Percentiles rank a stretch among this genome's conserved stretches.
phyloP scores from a whole-genome alignment of 2,329 filamentous ascomycete species.

The Fusarium stilboides region DNA sequence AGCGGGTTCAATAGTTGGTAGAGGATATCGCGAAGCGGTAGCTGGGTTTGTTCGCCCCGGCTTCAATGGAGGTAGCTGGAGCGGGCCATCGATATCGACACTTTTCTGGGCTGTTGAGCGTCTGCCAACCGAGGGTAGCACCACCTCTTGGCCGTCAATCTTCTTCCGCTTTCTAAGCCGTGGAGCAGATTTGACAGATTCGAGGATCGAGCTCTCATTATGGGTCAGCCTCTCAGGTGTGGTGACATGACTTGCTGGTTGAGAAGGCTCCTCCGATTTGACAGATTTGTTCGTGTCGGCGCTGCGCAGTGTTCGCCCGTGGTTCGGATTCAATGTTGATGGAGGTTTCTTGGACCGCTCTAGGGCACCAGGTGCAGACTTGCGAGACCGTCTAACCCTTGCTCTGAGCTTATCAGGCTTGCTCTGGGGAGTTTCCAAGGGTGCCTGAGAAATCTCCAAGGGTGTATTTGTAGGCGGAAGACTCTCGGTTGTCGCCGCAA shows the following conservation, averaged over 20 bases:
- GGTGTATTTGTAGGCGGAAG: slow-evolving; percentile 7
- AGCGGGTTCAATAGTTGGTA: slow-evolving; percentile 51
- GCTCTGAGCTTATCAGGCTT: slow-evolving; percentile 40
- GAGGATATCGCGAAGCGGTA: slow-evolving; percentile 34
- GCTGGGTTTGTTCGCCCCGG: slow-evolving; percentile 41
- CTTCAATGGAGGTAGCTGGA: slow-evolving; percentile 52
- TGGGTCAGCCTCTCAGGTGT: slow-evolving; percentile 26
- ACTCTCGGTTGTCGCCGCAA: slow-evolving; percentile 11
- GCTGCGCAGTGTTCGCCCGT: slow-evolving; percentile 52
- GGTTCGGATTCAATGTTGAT: slow-evolving; percentile 57
- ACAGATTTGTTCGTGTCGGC: slow-evolving; percentile 17
- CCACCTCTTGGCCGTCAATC: slow-evolving; percentile 59
- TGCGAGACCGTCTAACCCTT: slow-evolving; percentile 56
- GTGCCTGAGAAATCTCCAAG: slow-evolving; percentile 6
- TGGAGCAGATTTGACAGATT: slow-evolving; percentile 66
- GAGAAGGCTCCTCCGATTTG: neutral
- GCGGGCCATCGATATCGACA: slow-evolving; percentile 35
- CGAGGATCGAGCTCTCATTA: slow-evolving; percentile 61
- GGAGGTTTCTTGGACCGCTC: slow-evolving; percentile 50
- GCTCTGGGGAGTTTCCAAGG: slow-evolving; percentile 13
- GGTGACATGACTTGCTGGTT: neutral
- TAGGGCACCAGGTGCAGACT: slow-evolving; percentile 58
- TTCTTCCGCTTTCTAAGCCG: slow-evolving; percentile 64
- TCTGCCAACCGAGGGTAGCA: slow-evolving; percentile 43
- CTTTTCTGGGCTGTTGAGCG: slow-evolving; percentile 35